phyloP scores from a whole-genome alignment of 768 basidiomycete genomes.

The Cystobasidiopsis lactophilus region DNA sequence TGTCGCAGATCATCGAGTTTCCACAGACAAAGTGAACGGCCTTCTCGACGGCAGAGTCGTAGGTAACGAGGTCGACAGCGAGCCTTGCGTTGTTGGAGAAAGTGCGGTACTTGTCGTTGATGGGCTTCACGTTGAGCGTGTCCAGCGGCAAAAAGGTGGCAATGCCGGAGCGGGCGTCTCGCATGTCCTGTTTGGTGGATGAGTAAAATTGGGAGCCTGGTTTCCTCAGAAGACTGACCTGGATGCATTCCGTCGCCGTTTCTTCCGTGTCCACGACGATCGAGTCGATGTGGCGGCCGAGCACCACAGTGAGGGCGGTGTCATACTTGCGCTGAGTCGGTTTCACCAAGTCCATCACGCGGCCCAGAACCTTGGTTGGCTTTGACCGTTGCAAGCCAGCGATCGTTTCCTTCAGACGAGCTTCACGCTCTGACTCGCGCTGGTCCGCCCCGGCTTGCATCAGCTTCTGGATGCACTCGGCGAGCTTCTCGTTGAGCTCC shows the following conservation, averaged over 20 bases:
- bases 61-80: slow-evolving; percentile 65
- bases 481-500: slow-evolving; percentile 78
- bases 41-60: slow-evolving; percentile 62
- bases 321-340: slow-evolving; percentile 83
- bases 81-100: slow-evolving; percentile 70
- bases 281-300: slow-evolving; percentile 85
- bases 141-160: slow-evolving; percentile 98
- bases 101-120: slow-evolving; percentile 82
- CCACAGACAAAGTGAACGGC: slow-evolving; percentile 96
- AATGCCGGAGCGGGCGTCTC: slow-evolving; percentile 79
- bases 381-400: slow-evolving; percentile 67
- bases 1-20: slow-evolving; percentile 82
- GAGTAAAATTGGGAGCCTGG: too few species aligned
- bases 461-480: slow-evolving; percentile 56
- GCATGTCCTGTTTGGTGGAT: slow-evolving; percentile 49
- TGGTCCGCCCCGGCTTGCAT: slow-evolving; percentile 74
- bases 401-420: slow-evolving; percentile 63
- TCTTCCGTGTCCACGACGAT: slow-evolving; percentile 93
- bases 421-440: slow-evolving; percentile 65
- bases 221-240: too few species aligned
- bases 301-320: slow-evolving; percentile 66
- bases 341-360: slow-evolving; percentile 82
- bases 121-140: slow-evolving; percentile 77
- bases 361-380: slow-evolving; percentile 39
- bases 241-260: slow-evolving; percentile 91